Evolutionary conservation across 2,329 filamentous ascomycete species (phyloP).

Genomic region (Periconia sp.): DNA sequence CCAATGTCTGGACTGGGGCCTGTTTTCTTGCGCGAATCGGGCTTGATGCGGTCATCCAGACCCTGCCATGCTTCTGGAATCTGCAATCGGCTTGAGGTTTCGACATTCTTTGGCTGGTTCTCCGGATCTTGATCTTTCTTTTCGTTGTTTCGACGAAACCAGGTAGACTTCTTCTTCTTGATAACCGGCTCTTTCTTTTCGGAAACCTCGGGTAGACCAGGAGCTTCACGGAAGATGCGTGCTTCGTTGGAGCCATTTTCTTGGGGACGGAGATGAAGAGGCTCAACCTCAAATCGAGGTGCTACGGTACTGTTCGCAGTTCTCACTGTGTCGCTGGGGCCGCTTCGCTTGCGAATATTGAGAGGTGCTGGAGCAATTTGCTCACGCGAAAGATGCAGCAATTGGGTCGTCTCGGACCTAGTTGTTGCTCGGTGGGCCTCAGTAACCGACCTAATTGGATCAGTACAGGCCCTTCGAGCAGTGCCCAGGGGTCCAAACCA

Average conservation of each 20-base stretch:
- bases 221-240: slow-evolving; percentile 4
- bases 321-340: slow-evolving; percentile 31
- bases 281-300: slow-evolving; percentile 18
- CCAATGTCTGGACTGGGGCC: slow-evolving; percentile 6
- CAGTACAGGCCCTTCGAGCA: slow-evolving; percentile 47
- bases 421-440: slow-evolving; percentile 27
- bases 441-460: slow-evolving; percentile 36
- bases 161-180: slow-evolving; percentile 50
- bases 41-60: slow-evolving; percentile 39
- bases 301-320: slow-evolving; percentile 10
- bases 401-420: slow-evolving; percentile 54
- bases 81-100: slow-evolving; percentile 20
- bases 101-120: slow-evolving; percentile 13
- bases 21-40: slow-evolving; percentile 5
- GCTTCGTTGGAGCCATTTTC: slow-evolving; percentile 19
- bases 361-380: slow-evolving; percentile 58
- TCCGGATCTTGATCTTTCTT: slow-evolving; percentile 38
- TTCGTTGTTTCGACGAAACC: slow-evolving; percentile 45
- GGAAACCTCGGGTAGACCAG: slow-evolving; percentile 2
- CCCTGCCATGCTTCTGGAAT: slow-evolving; percentile 41
- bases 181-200: slow-evolving; percentile 30
- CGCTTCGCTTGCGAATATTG: slow-evolving; percentile 56
- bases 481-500: slow-evolving; percentile 29
- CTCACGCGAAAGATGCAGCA: slow-evolving; percentile 57
- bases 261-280: slow-evolving; percentile 21